Conservation (phyloP, 176 grass and related monocot species). For the Pontederia crassipes region DNA sequence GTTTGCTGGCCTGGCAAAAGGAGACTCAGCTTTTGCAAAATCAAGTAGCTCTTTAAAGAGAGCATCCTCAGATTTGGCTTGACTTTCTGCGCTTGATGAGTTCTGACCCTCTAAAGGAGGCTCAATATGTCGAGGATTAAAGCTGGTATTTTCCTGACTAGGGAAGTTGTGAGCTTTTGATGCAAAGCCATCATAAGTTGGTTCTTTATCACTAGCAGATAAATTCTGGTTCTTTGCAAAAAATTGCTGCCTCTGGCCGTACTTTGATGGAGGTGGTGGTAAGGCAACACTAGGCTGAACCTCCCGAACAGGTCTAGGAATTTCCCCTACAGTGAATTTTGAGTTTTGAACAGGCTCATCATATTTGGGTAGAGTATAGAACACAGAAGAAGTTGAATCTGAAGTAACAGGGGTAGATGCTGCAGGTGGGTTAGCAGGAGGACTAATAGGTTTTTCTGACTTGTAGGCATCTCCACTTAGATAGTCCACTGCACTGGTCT, state of each 20-base stretch:
- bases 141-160: slow-evolving; percentile 22
- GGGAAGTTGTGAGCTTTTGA: slow-evolving; percentile 39
- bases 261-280: slow-evolving; percentile 65
- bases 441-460: slow-evolving; percentile 38
- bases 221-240: slow-evolving; percentile 41
- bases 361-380: slow-evolving; percentile 23
- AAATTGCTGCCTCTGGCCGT: slow-evolving; percentile 82
- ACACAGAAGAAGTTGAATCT: slow-evolving; percentile 6
- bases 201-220: slow-evolving; percentile 36
- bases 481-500: slow-evolving; percentile 37
- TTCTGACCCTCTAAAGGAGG: slow-evolving; percentile 17
- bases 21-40: slow-evolving; percentile 66
- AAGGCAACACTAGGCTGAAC: slow-evolving; percentile 36
- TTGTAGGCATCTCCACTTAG: slow-evolving; percentile 59
- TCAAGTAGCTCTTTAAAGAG: slow-evolving; percentile 94
- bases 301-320: slow-evolving; percentile 69
- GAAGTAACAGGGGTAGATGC: slow-evolving; percentile 14
- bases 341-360: slow-evolving; percentile 25
- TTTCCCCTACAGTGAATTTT: slow-evolving; percentile 26
- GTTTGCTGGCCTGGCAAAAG: slow-evolving; percentile 43
- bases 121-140: slow-evolving; percentile 2
- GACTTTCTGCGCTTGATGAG: slow-evolving; percentile 19
- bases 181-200: slow-evolving; percentile 32
- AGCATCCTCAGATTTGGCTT: slow-evolving; percentile 65
- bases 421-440: slow-evolving; percentile 38